Evolutionary conservation across 768 basidiomycete genomes (phyloP).

Genomic region (Lepiota brunneoincarnata): DNA sequence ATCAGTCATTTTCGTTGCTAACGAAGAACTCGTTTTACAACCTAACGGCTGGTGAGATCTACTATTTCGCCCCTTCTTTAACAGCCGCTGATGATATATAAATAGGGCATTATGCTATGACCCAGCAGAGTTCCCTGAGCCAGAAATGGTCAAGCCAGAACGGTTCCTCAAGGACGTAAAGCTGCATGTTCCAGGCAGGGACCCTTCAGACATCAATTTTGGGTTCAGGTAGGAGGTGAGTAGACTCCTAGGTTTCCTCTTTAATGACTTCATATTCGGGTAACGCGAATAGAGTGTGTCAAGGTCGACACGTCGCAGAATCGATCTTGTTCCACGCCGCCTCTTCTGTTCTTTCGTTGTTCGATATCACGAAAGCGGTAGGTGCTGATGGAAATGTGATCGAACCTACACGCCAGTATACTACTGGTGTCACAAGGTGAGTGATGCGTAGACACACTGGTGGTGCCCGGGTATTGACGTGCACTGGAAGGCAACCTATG

Average conservation of each 20-base stretch:
- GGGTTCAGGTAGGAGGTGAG: slow-evolving; percentile 57
- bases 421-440: slow-evolving; percentile 8
- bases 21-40: too few species aligned
- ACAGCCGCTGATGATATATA: slow-evolving; percentile 19
- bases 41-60: slow-evolving; percentile 8
- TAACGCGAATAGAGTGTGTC: slow-evolving; percentile 19
- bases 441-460: not conserved
- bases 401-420: slow-evolving; percentile 12
- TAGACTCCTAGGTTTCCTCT: not conserved
- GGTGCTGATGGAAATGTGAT: slow-evolving; percentile 14
- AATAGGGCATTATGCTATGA: slow-evolving; percentile 38
- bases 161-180: slow-evolving; percentile 39
- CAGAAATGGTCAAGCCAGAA: slow-evolving; percentile 46
- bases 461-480: not conserved
- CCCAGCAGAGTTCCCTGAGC: slow-evolving; percentile 42
- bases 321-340: slow-evolving; percentile 16
- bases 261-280: not conserved
- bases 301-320: slow-evolving; percentile 21
- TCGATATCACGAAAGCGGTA: slow-evolving; percentile 14
- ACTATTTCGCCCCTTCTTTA: not conserved
- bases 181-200: slow-evolving; percentile 32
- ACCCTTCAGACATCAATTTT: slow-evolving; percentile 48
- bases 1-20: too few species aligned
- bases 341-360: slow-evolving; percentile 15
- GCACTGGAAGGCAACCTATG: not conserved